Evolutionary conservation across 78 protist genomes (phyloP), one percentile per base, ranked within the genome.

Genomic region (Dictyostelium intermedium): DNA sequence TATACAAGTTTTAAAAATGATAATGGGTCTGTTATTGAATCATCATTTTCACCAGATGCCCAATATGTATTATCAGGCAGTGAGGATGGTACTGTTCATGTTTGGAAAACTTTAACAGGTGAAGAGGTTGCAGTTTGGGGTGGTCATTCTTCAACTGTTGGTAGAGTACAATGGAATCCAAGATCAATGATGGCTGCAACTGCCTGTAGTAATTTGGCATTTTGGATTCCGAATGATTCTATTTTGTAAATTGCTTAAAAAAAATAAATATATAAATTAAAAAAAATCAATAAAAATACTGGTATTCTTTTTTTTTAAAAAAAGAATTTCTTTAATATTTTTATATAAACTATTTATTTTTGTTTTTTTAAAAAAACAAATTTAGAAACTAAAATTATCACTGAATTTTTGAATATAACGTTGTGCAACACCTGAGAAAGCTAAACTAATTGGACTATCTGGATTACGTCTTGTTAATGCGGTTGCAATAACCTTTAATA

Each of bases 131-230:
- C 85, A 25, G 96, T 93, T 30, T 96, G 96, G 97, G 69, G 66
- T 47, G 97, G 97, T 18, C 93, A 87, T 63, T 18, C 87, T 9
- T 76, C 84, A 2, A 95, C 95, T 20, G 98, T 97, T 56, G 92
- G 95, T 85, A 69, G 92, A 70, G 96, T 97, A 7, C 92, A 94
- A 41, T 97, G 97, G 96, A 96, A 95, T 56, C 98, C 98, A 5
- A 95, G 60, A 60, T 34, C 70, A 63, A 91, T 92, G 96, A 85
- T 97, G 95, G 86, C 95, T 13, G 98, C 98, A 23, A 39, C 96
- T 20, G 91, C 97, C 1, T 41, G 91, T n/a, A 63, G 61, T 37
- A 95, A 84, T 50, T 37, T 97, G 11, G 92, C 83, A 34, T 96
- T 97, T 63, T 97, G 98, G 98, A 53, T 96, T 41, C 98, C 98